Conservation (phyloP, 163 green algal genomes). For the Chloromonas sp. region DNA sequence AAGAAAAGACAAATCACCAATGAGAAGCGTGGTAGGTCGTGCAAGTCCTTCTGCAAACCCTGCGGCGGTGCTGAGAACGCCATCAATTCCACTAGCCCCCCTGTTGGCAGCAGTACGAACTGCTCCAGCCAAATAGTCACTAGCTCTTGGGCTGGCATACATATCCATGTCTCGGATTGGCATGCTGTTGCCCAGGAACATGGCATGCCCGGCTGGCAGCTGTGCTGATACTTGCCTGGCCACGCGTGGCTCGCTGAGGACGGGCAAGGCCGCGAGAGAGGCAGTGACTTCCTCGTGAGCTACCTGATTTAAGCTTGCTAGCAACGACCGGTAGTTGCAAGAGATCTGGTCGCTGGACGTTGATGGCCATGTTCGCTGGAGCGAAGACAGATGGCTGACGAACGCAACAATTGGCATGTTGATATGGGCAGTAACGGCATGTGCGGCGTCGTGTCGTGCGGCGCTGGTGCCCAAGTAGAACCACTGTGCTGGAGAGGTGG, state of each 20-base stretch:
- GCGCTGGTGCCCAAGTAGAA: constrained; percentile 39
- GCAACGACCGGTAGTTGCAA: not conserved
- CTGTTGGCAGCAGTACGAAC: constrained; percentile 77
- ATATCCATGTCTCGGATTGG: constrained; percentile 96
- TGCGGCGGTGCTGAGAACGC: constrained; percentile 80
- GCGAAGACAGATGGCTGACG: too few relatives aligned
- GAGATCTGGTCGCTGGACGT: too few relatives aligned
- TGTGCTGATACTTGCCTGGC: constrained; percentile 57
- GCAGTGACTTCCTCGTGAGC: constrained; percentile 15
- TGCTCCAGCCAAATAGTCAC: constrained; percentile 3
- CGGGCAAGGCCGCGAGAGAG: constrained; percentile 8
- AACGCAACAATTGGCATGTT: not conserved
- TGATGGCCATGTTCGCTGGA: too few relatives aligned
- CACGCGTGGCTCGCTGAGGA: constrained; percentile 75
- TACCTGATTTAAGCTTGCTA: not conserved
- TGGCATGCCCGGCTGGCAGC: constrained; percentile 64
- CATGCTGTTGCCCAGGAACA: constrained; percentile 98
- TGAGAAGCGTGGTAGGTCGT: constrained; percentile 70
- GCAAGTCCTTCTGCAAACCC: constrained; percentile 76
- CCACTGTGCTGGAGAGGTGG: constrained; percentile 29
- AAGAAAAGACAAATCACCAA: constrained; percentile 95
- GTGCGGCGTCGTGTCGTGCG: constrained; percentile 61
- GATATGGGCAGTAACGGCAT: constrained; percentile 21
- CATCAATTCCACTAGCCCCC: constrained; percentile 94
- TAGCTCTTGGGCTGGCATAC: constrained; percentile 51